These are phyloP conservation scores for Zymoseptoria passerinii DNA, from an alignment of 2,329 filamentous ascomycete genomes.

Conservation along the genomic window DNA sequence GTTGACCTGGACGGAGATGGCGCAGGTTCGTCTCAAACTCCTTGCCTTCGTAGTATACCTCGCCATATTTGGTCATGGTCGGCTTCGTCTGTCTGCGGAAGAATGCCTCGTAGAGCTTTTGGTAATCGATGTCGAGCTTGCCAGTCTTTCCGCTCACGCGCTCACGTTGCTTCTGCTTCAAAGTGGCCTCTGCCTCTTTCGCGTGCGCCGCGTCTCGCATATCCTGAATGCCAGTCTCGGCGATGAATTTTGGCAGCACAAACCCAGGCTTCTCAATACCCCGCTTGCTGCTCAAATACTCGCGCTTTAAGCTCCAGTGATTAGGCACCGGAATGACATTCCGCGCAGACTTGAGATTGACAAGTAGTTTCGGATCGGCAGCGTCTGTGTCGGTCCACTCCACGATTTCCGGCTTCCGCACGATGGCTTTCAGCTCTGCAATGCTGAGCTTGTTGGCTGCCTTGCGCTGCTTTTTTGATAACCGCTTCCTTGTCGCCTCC, in stretches of 20 bases:
- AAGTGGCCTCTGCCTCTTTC: slow-evolving; percentile 82
- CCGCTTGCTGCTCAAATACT: slow-evolving; percentile 93
- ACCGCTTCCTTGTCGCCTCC: slow-evolving; percentile 52
- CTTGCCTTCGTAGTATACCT: slow-evolving; percentile 99
- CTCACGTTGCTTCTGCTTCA: slow-evolving; percentile 95
- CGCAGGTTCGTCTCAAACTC: slow-evolving; percentile 93
- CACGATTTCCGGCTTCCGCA: slow-evolving; percentile 84
- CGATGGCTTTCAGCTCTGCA: slow-evolving; percentile 87
- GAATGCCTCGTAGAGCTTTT: slow-evolving; percentile 96
- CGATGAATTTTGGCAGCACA: slow-evolving; percentile 87
- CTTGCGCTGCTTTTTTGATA: slow-evolving; percentile 95
- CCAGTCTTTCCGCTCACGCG: slow-evolving; percentile 93
- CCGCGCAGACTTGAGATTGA: slow-evolving; percentile 88
- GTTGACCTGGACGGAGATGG: slow-evolving; percentile 79
- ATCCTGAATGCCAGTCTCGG: slow-evolving; percentile 93
- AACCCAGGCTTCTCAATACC: slow-evolving; percentile 95
- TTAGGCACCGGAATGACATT: slow-evolving; percentile 91
- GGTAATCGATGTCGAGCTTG: slow-evolving; percentile 95
- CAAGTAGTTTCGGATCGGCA: slow-evolving; percentile 76
- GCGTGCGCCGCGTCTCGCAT: slow-evolving; percentile 96
- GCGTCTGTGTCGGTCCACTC: slow-evolving; percentile 97
- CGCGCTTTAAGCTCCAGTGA: slow-evolving; percentile 93
- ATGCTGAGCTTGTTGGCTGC: slow-evolving; percentile 85
- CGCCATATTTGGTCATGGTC: slow-evolving; percentile 83
- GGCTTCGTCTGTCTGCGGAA: slow-evolving; percentile 97